Evolutionary conservation across 2,329 filamentous ascomycete genomes (phyloP), one percentile per base, ranked within the genome.

Genomic region (Ophiocordyceps camponoti-floridani): DNA sequence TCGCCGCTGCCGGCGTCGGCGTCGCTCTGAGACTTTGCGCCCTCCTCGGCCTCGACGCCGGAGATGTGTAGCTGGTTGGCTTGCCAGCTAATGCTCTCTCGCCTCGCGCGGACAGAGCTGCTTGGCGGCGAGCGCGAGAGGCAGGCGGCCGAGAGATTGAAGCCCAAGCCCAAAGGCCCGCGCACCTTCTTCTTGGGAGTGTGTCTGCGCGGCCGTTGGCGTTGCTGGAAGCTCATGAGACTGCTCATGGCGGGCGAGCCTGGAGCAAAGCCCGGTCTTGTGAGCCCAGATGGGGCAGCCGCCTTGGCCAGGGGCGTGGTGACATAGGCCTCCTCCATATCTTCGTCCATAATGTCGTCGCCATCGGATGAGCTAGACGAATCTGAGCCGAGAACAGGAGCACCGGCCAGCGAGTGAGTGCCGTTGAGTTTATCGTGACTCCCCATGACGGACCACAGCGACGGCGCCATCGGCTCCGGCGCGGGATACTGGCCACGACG

Each of bases 31-130:
- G 84, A 82, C 55, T 81, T 84, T 51, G 86, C 47, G 30, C 54
- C 58, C 37, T 66, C 87, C 54, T 94, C 65, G 5, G 55, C 56
- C 30, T 67, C 88, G 52, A 81, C 87, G 4, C 85, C 75, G 44
- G 76, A 79, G 35, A 95, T 82, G 50, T 91, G 82, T 18, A 95
- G 65, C 53, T 94, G 86, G 52, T 91, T 88, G 14, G 88, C 88
- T 35, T 88, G 86, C 67, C 91, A 79, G 51, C 84, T 93, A 48
- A 96, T 79, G 59, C 86, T 94, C 61, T 95, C 88, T 40, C 89
- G 73, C 41, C 89, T 73, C 9, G 82, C 72, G 37, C 72, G 67
- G 4, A 65, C 50, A 37, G 61, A 48, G 52, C 58, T 49, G 53
- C 62, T 67, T 9, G 88, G 84, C 10, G 89, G 87, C 14, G 87